A percentile compares a stretch with the other conserved stretches of the same genome.
Conservation (phyloP, 1,284 basidiomycete species). For the Tilletia indica region DNA sequence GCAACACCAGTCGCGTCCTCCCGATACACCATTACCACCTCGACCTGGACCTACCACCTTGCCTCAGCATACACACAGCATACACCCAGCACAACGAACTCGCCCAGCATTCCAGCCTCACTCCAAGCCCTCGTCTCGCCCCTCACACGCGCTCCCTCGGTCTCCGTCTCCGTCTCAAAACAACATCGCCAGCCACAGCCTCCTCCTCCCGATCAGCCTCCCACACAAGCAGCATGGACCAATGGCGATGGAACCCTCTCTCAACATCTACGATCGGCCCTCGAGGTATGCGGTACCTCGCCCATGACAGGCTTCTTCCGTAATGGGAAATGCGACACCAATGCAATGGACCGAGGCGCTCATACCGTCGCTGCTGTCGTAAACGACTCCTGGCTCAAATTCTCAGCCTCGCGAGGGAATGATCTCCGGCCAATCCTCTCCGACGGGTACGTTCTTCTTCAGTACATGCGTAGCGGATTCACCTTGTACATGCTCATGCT, state of each 20-base stretch:
- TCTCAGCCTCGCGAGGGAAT: conserved; percentile 41
- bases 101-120: conserved; percentile 1
- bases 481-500: background rate
- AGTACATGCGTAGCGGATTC: background rate
- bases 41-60: too few species aligned
- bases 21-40: too few species aligned
- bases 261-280: conserved; percentile 38
- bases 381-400: conserved; percentile 35
- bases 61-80: too few species aligned
- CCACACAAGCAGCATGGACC: background rate
- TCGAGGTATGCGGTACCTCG: conserved; percentile 34
- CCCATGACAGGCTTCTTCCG: conserved; percentile 44
- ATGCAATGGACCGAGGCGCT: conserved; percentile 33
- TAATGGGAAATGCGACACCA: conserved; percentile 34
- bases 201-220: background rate
- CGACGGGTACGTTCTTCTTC: conserved; percentile 15
- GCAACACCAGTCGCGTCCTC: too few species aligned
- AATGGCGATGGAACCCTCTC: conserved; percentile 30
- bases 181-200: background rate
- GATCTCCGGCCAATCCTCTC: conserved; percentile 38
- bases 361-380: conserved; percentile 44
- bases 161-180: background rate
- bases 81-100: background rate
- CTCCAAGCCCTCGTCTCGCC: background rate
- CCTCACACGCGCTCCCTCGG: background rate